phyloP scores from a whole-genome alignment of 1,284 basidiomycete genomes.

The Moniliophthora roreri region DNA sequence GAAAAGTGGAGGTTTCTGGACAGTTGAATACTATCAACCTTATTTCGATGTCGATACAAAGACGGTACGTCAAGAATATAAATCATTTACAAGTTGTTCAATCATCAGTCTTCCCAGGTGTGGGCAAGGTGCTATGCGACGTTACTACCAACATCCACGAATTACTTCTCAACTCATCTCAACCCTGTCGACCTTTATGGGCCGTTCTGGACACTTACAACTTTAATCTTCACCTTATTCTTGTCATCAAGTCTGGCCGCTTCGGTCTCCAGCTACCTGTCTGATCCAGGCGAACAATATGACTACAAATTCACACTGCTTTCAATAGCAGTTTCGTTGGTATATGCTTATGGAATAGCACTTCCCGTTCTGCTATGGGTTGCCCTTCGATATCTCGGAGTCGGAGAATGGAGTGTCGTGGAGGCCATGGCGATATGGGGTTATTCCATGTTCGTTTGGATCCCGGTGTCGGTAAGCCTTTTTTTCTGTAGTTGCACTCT shows the following conservation, averaged over 20 bases:
- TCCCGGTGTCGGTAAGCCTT: constrained; percentile 70
- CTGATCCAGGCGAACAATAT: constrained; percentile 52
- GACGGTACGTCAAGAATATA: constrained; percentile 41
- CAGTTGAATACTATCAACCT: constrained; percentile 74
- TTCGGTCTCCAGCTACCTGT: constrained; percentile 81
- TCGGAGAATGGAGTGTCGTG: constrained; percentile 82
- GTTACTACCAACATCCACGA: constrained; percentile 58
- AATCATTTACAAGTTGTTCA: constrained; percentile 5
- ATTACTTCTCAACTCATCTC: constrained; percentile 61
- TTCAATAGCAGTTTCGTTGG: constrained; percentile 77
- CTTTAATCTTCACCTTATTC: constrained; percentile 88
- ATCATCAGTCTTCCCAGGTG: constrained; percentile 39
- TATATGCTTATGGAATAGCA: constrained; percentile 84
- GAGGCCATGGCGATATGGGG: constrained; percentile 80
- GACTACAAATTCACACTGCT: constrained; percentile 86
- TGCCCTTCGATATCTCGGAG: constrained; percentile 78
- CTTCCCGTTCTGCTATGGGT: constrained; percentile 81
- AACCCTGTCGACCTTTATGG: constrained; percentile 80
- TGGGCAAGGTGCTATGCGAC: constrained; percentile 72
- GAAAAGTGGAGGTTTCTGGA: constrained; percentile 65
- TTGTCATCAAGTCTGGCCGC: constrained; percentile 88
- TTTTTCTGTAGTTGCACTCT: not conserved
- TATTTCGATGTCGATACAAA: constrained; percentile 83
- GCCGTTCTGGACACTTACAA: constrained; percentile 95
- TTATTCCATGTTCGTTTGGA: constrained; percentile 75